phyloP scores from a whole-genome alignment of 2,329 filamentous ascomycete species.

The Xylaria sp. region DNA sequence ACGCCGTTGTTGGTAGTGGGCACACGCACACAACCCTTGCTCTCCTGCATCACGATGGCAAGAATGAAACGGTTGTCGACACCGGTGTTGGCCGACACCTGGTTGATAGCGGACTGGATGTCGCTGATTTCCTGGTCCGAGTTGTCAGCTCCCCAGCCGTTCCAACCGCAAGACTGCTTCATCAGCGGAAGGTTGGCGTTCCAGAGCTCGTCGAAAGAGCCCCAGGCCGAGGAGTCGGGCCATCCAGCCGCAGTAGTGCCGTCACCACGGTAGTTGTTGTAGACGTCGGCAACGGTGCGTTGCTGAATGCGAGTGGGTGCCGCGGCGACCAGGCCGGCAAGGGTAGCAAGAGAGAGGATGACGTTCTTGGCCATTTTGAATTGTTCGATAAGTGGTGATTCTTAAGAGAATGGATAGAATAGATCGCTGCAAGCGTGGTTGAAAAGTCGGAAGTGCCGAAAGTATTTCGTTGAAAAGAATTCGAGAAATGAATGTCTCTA shows the following conservation, averaged over 20 bases:
- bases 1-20: conserved; percentile 49
- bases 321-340: conserved; percentile 18
- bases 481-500: conserved; percentile 12
- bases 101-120: conserved; percentile 39
- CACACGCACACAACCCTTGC: conserved; percentile 51
- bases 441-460: neutral
- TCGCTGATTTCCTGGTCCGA: conserved; percentile 18
- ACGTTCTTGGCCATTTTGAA: conserved; percentile 18
- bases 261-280: conserved; percentile 22
- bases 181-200: conserved; percentile 22
- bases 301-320: conserved; percentile 15
- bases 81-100: conserved; percentile 36
- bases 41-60: conserved; percentile 53
- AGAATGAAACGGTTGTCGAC: conserved; percentile 51
- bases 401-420: neutral
- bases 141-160: conserved; percentile 28
- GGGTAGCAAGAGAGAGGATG: neutral
- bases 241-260: conserved; percentile 18
- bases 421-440: neutral
- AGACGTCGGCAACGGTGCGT: conserved; percentile 13
- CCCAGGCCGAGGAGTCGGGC: conserved; percentile 19
- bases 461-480: conserved; percentile 3
- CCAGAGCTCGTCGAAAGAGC: conserved; percentile 26
- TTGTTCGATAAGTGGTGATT: neutral
- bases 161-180: conserved; percentile 28